Conservation (phyloP, 2,329 filamentous ascomycete species). For the Capronia coronata region DNA sequence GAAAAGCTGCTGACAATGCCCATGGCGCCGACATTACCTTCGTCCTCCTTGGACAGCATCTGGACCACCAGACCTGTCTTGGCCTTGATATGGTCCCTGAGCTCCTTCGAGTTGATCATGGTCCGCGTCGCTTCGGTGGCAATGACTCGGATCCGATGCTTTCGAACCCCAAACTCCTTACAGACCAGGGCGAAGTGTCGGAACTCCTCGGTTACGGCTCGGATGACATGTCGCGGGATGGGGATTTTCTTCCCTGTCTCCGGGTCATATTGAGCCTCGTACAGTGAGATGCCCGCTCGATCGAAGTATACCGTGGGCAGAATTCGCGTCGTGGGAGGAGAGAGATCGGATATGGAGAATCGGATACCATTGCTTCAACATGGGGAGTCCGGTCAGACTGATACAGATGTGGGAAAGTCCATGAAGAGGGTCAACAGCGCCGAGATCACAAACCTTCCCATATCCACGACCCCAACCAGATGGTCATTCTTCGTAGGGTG, state of each 20-base stretch:
- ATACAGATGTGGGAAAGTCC: background rate
- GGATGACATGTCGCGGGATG: constrained; percentile 55
- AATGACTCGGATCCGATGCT: constrained; percentile 61
- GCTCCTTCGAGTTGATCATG: constrained; percentile 65
- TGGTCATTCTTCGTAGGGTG: constrained; percentile 3
- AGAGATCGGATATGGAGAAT: constrained; percentile 77
- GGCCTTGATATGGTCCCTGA: constrained; percentile 57
- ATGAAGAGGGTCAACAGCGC: background rate
- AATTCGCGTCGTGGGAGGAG: constrained; percentile 62
- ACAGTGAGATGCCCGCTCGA: constrained; percentile 73
- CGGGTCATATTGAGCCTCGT: constrained; percentile 59
- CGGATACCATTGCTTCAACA: constrained; percentile 71
- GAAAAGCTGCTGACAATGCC: constrained; percentile 71
- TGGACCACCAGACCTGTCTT: constrained; percentile 61
- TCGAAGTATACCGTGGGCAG: constrained; percentile 71
- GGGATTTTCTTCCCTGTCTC: constrained; percentile 39
- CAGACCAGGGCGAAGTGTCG: constrained; percentile 66
- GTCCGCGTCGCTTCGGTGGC: constrained; percentile 88
- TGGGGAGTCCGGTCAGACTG: background rate
- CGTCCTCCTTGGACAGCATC: constrained; percentile 69
- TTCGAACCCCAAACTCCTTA: constrained; percentile 59
- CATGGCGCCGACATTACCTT: constrained; percentile 74
- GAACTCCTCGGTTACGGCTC: constrained; percentile 59
- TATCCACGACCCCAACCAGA: constrained; percentile 34
- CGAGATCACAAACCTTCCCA: constrained; percentile 34